Conservation (phyloP, 148 eudicot species). For the Rhododendron ferrugineum region DNA sequence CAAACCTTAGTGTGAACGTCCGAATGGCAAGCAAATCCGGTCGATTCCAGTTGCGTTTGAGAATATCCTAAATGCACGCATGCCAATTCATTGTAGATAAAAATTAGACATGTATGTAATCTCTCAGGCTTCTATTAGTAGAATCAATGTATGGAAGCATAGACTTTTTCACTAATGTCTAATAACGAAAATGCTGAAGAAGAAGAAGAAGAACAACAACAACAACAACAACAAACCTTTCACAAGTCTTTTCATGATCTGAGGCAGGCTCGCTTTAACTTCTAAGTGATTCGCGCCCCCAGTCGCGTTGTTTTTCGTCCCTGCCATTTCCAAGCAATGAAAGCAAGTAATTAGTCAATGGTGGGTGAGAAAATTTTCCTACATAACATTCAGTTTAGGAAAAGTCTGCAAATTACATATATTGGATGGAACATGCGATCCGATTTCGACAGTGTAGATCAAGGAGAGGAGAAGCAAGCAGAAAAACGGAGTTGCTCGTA, state of each 20-base stretch:
- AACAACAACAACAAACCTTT: constrained; percentile 20
- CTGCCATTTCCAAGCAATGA: constrained; percentile 14
- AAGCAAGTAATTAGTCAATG: not conserved
- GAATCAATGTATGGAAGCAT: not conserved
- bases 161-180: not conserved
- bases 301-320: constrained; percentile 14
- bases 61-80: not conserved
- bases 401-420: constrained; percentile 13
- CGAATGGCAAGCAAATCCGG: not conserved
- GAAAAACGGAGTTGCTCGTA: not conserved
- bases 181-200: not conserved
- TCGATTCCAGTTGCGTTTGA: not conserved
- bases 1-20: not conserved
- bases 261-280: not conserved
- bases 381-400: not conserved
- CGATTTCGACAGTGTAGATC: constrained; percentile 8
- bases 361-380: not conserved
- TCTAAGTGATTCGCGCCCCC: not conserved
- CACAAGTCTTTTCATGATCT: constrained; percentile 23
- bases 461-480: constrained; percentile 6
- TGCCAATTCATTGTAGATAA: not conserved
- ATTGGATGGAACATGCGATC: constrained; percentile 6
- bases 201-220: no score
- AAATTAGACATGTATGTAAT: not conserved
- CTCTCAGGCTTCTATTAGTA: not conserved